A percentile compares a stretch with the other conserved stretches of the same genome.
phyloP scores from a whole-genome alignment of 2,329 filamentous ascomycete species.

The Sclerotinia spermophila region DNA sequence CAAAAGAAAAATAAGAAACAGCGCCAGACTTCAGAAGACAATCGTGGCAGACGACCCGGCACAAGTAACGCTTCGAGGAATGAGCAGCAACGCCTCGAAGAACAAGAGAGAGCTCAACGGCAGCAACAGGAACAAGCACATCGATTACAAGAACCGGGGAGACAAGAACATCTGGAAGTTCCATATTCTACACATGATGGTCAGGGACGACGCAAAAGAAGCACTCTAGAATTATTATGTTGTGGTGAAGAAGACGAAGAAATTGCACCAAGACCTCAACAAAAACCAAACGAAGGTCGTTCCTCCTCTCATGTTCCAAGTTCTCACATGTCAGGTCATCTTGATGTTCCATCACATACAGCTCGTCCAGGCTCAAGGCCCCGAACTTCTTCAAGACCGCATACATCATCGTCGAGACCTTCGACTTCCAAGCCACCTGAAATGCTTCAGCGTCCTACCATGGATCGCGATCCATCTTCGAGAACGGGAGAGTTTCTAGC shows the following conservation, averaged over 20 bases:
- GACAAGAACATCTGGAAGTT: neutral
- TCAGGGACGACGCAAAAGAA: conserved; percentile 24
- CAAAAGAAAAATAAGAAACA: conserved; percentile 27
- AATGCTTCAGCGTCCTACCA: conserved; percentile 28
- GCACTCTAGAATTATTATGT: conserved; percentile 31
- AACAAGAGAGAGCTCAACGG: conserved; percentile 2
- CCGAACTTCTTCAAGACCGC: conserved; percentile 1
- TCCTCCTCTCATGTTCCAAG: conserved; percentile 22
- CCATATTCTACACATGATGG: neutral
- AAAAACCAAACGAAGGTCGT: conserved; percentile 17
- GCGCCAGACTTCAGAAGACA: conserved; percentile 22
- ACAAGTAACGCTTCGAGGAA: conserved; percentile 27
- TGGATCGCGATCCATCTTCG: conserved; percentile 34
- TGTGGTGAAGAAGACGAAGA: conserved; percentile 33
- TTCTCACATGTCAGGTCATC: neutral
- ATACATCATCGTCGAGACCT: conserved; percentile 20
- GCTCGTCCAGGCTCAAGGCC: conserved; percentile 17
- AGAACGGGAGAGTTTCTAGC: conserved; percentile 50
- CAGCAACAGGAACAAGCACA: conserved; percentile 16
- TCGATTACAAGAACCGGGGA: neutral
- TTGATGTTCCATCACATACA: conserved; percentile 14
- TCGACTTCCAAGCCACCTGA: conserved; percentile 18
- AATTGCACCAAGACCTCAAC: conserved; percentile 30
- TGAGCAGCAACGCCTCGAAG: conserved; percentile 26
- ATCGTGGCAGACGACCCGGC: conserved; percentile 13